Evolutionary conservation across 768 basidiomycete genomes (phyloP).

Genomic region (Tylopilus cervinicoccineus): DNA sequence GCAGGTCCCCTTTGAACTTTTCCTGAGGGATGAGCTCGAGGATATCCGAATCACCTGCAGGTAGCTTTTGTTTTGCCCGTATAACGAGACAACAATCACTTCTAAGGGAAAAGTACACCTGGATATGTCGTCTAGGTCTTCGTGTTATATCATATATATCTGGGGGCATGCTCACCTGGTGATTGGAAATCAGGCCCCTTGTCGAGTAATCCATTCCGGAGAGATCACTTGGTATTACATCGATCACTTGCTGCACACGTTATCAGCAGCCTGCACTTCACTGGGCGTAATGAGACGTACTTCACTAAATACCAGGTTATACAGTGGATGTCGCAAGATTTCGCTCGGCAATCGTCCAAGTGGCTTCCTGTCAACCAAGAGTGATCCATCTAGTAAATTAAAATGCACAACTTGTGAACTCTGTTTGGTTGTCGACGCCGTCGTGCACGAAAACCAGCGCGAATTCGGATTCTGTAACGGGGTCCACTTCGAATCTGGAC

Average conservation of each 20-base stretch:
- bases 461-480: constrained; percentile 6
- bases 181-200: constrained; percentile 7
- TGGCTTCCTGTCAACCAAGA: constrained; percentile 26
- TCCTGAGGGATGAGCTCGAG: neutral
- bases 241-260: constrained; percentile 13
- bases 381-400: constrained; percentile 23
- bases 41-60: neutral
- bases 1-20: neutral
- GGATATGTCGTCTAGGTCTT: neutral
- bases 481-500: constrained; percentile 21
- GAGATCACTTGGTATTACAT: constrained; percentile 23
- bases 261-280: neutral
- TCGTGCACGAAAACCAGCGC: constrained; percentile 22
- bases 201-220: constrained; percentile 26
- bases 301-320: constrained; percentile 18
- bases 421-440: constrained; percentile 3
- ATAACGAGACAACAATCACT: neutral
- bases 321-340: constrained; percentile 18
- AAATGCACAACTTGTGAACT: constrained; percentile 20
- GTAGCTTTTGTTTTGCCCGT: neutral
- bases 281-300: constrained; percentile 4
- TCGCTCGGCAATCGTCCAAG: constrained; percentile 21
- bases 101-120: constrained; percentile 24
- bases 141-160: neutral
- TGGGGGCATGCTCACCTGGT: constrained; percentile 14